Percentiles rank a stretch among this genome's conserved stretches.
phyloP scores from a whole-genome alignment of 306 rosid species.

The Potentilla sterilis region DNA sequence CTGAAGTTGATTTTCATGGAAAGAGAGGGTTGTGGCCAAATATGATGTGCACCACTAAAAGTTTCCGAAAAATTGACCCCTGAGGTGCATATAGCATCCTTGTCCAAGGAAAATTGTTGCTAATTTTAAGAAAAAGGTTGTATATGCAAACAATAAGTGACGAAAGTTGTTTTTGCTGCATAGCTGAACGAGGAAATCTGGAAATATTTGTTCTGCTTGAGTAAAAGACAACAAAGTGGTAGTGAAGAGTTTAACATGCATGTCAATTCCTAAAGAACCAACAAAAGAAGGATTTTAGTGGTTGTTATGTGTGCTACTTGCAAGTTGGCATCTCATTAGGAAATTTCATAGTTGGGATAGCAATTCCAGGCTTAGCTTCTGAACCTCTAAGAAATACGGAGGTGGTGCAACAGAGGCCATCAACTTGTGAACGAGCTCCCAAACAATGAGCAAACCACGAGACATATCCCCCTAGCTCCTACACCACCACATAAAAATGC shows the following conservation, averaged over 20 bases:
- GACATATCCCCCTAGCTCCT: neutral
- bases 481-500: neutral
- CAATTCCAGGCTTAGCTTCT: neutral
- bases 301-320: neutral
- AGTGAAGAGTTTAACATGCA: neutral
- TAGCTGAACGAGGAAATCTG: neutral
- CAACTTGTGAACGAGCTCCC: neutral
- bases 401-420: constrained; percentile 3
- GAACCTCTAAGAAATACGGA: neutral
- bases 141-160: neutral
- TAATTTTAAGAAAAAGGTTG: neutral
- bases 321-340: neutral
- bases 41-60: neutral
- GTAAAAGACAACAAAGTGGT: neutral
- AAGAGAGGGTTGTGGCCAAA: neutral
- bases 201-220: neutral
- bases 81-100: neutral
- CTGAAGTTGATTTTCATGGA: neutral
- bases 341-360: neutral
- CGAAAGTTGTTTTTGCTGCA: neutral
- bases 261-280: neutral
- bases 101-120: neutral
- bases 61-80: neutral
- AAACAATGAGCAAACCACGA: neutral
- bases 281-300: neutral